phyloP scores from a whole-genome alignment of 257 asterid species.

The Leonotis leonurus region DNA sequence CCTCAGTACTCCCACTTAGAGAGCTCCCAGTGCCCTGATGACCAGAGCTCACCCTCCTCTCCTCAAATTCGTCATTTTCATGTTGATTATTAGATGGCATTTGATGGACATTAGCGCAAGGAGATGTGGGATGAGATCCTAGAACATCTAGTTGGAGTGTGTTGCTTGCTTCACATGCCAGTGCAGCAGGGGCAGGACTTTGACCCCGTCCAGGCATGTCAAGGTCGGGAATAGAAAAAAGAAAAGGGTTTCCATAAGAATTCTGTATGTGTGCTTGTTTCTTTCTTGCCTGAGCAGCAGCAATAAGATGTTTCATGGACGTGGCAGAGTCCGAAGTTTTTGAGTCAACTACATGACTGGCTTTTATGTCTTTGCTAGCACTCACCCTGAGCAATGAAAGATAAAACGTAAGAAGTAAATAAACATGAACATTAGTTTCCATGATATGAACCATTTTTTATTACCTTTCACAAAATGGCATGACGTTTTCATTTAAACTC shows the following conservation, averaged over 20 bases:
- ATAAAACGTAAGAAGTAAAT: slow-evolving; percentile 23
- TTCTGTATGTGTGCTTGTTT: slow-evolving; percentile 55
- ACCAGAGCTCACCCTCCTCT: slow-evolving; percentile 63
- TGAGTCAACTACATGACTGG: slow-evolving; percentile 29
- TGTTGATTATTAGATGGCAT: slow-evolving; percentile 36
- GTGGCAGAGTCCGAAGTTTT: slow-evolving; percentile 41
- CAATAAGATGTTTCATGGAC: slow-evolving; percentile 74
- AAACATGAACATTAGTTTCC: slow-evolving; percentile 13
- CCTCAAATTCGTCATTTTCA: slow-evolving; percentile 54
- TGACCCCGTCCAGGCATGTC: slow-evolving; percentile 41
- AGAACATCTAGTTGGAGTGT: slow-evolving; percentile 32
- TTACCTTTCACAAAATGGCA: slow-evolving; percentile 47
- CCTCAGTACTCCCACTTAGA: slow-evolving; percentile 82
- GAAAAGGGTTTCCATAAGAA: slow-evolving; percentile 31
- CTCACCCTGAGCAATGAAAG: slow-evolving; percentile 42
- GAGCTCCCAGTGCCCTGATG: slow-evolving; percentile 52
- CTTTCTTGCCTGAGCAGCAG: slow-evolving; percentile 83
- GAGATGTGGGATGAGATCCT: slow-evolving; percentile 42
- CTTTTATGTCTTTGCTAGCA: slow-evolving; percentile 34
- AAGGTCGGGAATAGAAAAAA: slow-evolving; percentile 26
- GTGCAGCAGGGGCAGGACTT: slow-evolving; percentile 36
- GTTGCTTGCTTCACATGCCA: slow-evolving; percentile 38
- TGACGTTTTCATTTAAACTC: slow-evolving; percentile 28
- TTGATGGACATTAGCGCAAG: slow-evolving; percentile 39
- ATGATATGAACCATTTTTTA: neutral